Evolutionary conservation across 139 green algal genomes (phyloP).

Genomic region (Picochlorum sp.): DNA sequence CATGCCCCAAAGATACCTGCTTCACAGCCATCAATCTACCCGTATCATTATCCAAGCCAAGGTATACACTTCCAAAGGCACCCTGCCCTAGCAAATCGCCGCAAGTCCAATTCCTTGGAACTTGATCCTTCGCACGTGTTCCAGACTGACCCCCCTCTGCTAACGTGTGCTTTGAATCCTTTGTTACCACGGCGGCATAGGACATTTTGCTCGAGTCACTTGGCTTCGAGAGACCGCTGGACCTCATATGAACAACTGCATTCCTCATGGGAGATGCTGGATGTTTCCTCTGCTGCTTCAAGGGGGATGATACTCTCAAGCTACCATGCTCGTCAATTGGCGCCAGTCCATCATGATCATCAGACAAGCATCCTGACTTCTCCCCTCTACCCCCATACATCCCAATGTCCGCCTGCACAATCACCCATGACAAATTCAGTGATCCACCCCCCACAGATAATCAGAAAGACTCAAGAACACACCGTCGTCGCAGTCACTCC

Average conservation of each 20-base stretch:
- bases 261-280: not conserved
- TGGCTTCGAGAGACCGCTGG: too few relatives aligned
- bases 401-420: not conserved
- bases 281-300: slow-evolving; percentile 3
- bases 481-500: too few relatives aligned
- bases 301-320: slow-evolving; percentile 9
- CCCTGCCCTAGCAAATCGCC: slow-evolving; percentile 85
- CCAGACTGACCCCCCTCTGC: not conserved
- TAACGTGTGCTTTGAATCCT: not conserved
- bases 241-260: not conserved
- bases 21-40: slow-evolving; percentile 93
- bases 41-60: slow-evolving; percentile 82
- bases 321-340: slow-evolving; percentile 22
- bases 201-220: too few relatives aligned
- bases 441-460: too few relatives aligned
- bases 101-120: slow-evolving; percentile 61
- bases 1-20: slow-evolving; percentile 50
- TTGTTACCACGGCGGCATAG: too few relatives aligned
- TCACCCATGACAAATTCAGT: not conserved
- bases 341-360: slow-evolving; percentile 8
- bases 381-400: not conserved
- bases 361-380: not conserved
- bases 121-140: not conserved
- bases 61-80: slow-evolving; percentile 87
- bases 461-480: too few relatives aligned